A percentile compares a stretch with the other conserved stretches of the same genome.
Evolutionary conservation across 768 basidiomycete genomes (phyloP).

Genomic region (Scleroderma bovista): DNA sequence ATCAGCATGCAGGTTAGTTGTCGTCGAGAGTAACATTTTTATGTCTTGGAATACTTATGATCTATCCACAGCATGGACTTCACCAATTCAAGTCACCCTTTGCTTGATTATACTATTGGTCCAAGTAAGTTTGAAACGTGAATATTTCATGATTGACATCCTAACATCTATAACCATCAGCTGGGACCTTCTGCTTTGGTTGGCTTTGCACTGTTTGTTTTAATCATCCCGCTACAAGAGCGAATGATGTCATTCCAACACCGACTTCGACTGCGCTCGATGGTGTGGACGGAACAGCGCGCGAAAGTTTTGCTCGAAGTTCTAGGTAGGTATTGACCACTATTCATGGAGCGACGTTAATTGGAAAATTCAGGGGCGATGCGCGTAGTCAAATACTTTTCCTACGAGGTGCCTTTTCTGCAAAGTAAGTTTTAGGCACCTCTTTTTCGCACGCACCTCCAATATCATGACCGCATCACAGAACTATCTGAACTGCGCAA

Average conservation of each 20-base stretch:
- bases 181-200: conserved; percentile 67
- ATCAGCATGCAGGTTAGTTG: conserved; percentile 37
- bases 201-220: conserved; percentile 60
- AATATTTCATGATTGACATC: neutral
- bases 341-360: neutral
- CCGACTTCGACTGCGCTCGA: conserved; percentile 45
- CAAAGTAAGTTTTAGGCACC: conserved; percentile 37
- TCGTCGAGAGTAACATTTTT: neutral
- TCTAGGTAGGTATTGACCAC: conserved; percentile 34
- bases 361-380: conserved; percentile 40
- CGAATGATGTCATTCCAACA: conserved; percentile 57
- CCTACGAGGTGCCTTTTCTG: conserved; percentile 64
- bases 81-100: conserved; percentile 58
- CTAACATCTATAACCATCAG: conserved; percentile 24
- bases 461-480: conserved; percentile 13
- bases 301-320: conserved; percentile 64
- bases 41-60: neutral
- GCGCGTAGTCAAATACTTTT: conserved; percentile 75
- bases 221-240: conserved; percentile 60
- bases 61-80: conserved; percentile 48
- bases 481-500: conserved; percentile 50
- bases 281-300: conserved; percentile 59
- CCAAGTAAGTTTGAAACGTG: conserved; percentile 34
- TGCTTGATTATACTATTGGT: conserved; percentile 56
- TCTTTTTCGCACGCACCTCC: neutral